phyloP scores from a whole-genome alignment of 495 filamentous ascomycete species.

The Xanthoparmelia taractica region DNA sequence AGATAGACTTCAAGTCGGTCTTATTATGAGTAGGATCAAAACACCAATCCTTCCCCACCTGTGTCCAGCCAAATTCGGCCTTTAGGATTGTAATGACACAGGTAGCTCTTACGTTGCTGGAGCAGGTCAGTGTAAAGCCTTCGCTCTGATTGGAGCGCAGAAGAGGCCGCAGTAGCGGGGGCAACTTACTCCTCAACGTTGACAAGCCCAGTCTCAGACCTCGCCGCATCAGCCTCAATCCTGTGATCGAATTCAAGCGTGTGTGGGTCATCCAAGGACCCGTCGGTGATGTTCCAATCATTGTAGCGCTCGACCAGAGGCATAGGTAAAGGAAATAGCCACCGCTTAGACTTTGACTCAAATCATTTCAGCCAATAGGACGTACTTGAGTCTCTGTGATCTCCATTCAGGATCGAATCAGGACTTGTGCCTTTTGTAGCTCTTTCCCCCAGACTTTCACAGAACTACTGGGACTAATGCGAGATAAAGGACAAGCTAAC shows the following conservation, averaged over 20 bases:
- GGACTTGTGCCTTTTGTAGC: too few relatives aligned
- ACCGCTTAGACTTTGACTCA: too few relatives aligned
- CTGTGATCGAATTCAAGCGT: conserved; percentile 4
- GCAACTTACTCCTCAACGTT: neutral
- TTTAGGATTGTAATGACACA: neutral
- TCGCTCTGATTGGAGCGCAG: neutral
- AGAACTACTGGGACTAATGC: too few relatives aligned
- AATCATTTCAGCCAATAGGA: too few relatives aligned
- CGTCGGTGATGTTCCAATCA: conserved; percentile 2
- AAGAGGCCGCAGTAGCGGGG: neutral
- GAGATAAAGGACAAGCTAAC: too few relatives aligned
- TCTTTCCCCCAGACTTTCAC: too few relatives aligned
- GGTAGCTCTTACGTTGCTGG: conserved; percentile 2
- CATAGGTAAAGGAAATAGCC: neutral
- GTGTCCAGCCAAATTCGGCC: conserved; percentile 3
- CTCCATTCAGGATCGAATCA: too few relatives aligned
- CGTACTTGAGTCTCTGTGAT: too few relatives aligned
- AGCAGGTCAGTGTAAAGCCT: neutral
- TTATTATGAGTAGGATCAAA: neutral
- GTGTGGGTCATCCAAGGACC: conserved; percentile 4
- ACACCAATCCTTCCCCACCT: neutral
- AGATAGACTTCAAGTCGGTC: neutral
- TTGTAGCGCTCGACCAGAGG: conserved; percentile 1
- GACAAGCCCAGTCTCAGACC: neutral
- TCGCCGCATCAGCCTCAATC: conserved; percentile 2